phyloP scores from a whole-genome alignment of 1,284 basidiomycete genomes.

The Cutaneotrichosporon dermatis region DNA sequence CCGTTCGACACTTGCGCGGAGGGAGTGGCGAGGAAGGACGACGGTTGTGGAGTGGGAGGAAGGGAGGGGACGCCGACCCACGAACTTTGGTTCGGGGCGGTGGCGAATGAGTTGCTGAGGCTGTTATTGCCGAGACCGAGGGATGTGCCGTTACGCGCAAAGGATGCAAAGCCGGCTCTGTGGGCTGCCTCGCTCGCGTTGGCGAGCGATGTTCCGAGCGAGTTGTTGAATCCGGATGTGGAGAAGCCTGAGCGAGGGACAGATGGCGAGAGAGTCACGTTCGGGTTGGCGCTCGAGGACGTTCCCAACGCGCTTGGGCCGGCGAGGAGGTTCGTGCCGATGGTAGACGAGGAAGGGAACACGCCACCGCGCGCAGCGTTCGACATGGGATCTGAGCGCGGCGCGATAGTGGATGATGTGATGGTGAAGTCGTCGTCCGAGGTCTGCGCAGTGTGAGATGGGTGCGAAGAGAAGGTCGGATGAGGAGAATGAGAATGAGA shows the following conservation, averaged over 20 bases:
- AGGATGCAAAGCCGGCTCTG: not conserved
- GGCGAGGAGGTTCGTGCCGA: too few relatives aligned
- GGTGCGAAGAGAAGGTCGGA: not conserved
- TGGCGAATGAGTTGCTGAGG: not conserved
- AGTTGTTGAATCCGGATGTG: not conserved
- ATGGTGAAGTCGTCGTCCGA: slow-evolving; percentile 9
- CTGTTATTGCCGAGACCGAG: not conserved
- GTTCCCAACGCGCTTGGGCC: not conserved
- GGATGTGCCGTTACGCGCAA: not conserved
- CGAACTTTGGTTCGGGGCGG: not conserved
- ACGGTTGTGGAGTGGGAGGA: too few relatives aligned
- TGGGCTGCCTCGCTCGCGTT: slow-evolving; percentile 1
- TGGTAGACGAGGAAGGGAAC: not conserved
- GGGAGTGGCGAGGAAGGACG: too few relatives aligned
- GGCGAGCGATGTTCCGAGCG: not conserved
- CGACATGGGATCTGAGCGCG: not conserved
- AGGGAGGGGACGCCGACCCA: not conserved
- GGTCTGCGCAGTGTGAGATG: not conserved
- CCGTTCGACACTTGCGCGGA: not conserved
- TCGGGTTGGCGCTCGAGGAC: not conserved
- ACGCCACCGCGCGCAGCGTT: too few relatives aligned
- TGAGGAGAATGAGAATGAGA: not conserved
- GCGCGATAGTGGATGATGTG: slow-evolving; percentile 8
- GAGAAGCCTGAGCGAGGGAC: not conserved
- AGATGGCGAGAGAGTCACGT: too few relatives aligned